Base-by-base conservation (phyloP, 352 stramenopile genomes). In the Pythium myriotylum region DNA sequence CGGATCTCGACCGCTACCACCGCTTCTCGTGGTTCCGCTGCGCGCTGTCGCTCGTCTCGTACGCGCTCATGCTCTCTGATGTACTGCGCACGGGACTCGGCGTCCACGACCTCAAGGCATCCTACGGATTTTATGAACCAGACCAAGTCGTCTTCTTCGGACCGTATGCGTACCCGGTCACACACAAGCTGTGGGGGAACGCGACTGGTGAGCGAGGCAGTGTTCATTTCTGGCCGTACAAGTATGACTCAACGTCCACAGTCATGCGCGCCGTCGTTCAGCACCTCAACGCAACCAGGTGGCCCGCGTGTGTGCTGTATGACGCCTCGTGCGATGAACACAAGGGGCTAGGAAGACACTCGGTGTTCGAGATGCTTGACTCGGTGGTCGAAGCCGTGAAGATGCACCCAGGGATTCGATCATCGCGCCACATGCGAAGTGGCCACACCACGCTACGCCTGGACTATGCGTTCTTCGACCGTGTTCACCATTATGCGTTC, bases 211-310 rank as follows among this genome's bases (percentile, higher is more conserved):
- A 19, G 14, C 33, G 40, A 26, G 52, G n/a, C 3, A 17, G n/a
- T 14, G 16, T 37, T 5, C 35, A 14, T 0, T 69, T 46, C 27
- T 74, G 67, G 67, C 19, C 35, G 37, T 72, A 66, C 49, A 74
- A 74, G 26, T 74, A 66, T 49, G 58, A 74, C 39, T 64, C 62
- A 16, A 74, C 63, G 26, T 72, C 59, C 27, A 40, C 65, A 9
- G 37, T 32, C 1, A 54, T 72, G 54, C 64, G 68, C 12, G 54
- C 58, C 12, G 35, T 64, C 9, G 59, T 59, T 1, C n/a, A 65
- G 40, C 23, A 50, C 14, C 47, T 69, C 9, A 14, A 46, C 16
- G 23, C 69, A 16, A 3, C 27, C 5, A 16, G 53, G 6, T 71
- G 62, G 62, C 22, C 58, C 12, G 22, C 62, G n/a, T 72, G 67